These are phyloP conservation scores for Geranium rotundifolium DNA, from an alignment of 345 rosid species.

Conservation along the genomic window DNA sequence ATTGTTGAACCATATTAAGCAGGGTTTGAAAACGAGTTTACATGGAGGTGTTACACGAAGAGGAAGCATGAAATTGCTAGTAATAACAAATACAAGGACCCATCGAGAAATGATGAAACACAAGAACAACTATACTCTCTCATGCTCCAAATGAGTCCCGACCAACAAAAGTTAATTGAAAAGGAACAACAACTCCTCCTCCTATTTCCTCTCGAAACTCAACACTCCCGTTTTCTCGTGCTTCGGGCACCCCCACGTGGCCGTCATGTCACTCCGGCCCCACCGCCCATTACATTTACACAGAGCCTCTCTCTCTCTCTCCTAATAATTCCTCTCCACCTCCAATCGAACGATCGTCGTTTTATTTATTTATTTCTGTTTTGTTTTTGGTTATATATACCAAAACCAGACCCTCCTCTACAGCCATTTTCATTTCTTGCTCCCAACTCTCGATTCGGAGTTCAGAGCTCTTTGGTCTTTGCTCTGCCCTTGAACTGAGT, in stretches of 20 bases:
- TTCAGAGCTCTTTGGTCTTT: background rate
- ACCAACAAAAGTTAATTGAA: no score
- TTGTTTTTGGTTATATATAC: background rate
- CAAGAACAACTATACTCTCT: no score
- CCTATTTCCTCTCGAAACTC: background rate
- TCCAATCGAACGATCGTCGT: background rate
- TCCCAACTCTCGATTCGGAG: background rate
- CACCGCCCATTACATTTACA: slow-evolving; percentile 10
- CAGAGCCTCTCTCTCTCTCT: slow-evolving; percentile 13
- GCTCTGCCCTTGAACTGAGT: no score
- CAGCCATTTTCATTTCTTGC: slow-evolving; percentile 6
- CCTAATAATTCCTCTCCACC: background rate
- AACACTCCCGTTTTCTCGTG: slow-evolving; percentile 9
- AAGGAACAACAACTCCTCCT: background rate
- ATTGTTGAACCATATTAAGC: no score
- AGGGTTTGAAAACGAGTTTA: no score
- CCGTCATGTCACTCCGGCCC: slow-evolving; percentile 40
- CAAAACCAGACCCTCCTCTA: background rate
- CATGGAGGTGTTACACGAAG: no score
- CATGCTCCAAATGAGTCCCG: no score
- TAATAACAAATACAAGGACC: no score
- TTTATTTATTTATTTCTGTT: background rate
- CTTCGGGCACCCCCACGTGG: slow-evolving; percentile 45
- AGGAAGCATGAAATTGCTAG: no score
- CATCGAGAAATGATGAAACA: no score